These are phyloP conservation scores for Blastobotrys terrestris DNA, from an alignment of 805 yeast genomes.

Conservation along the genomic window DNA sequence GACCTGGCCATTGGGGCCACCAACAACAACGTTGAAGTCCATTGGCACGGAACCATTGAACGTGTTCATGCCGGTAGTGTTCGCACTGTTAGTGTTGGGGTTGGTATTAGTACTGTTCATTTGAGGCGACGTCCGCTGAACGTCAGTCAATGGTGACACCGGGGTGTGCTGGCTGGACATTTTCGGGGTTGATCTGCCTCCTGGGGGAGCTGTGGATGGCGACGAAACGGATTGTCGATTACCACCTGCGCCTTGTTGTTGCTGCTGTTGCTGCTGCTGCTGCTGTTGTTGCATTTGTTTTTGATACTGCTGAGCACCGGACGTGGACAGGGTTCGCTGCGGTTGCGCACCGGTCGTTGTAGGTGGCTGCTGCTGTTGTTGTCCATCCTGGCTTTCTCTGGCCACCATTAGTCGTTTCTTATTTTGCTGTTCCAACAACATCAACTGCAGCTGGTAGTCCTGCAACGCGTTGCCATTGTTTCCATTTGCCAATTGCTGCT, in stretches of 20 bases:
- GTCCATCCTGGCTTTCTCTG: conserved; percentile 32
- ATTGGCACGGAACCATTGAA: conserved; percentile 22
- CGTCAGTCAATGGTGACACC: conserved; percentile 20
- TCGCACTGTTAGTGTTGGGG: conserved; percentile 14
- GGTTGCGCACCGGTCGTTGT: conserved; percentile 10
- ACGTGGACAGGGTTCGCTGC: background rate
- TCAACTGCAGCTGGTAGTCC: conserved; percentile 75
- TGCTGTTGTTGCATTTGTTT: conserved; percentile 22
- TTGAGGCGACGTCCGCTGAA: background rate
- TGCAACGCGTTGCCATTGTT: conserved; percentile 51
- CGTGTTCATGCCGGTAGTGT: conserved; percentile 3
- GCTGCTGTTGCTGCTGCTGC: conserved; percentile 12
- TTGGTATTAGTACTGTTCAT: conserved; percentile 11
- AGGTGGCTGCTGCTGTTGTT: conserved; percentile 11
- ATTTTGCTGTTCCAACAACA: conserved; percentile 70
- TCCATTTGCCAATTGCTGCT: conserved; percentile 22
- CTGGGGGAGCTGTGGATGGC: conserved; percentile 6
- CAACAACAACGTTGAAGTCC: conserved; percentile 28
- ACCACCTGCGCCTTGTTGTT: conserved; percentile 5
- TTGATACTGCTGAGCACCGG: conserved; percentile 19
- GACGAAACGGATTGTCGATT: conserved; percentile 4
- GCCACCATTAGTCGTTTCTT: conserved; percentile 50
- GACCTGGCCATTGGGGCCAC: conserved; percentile 22
- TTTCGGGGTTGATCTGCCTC: conserved; percentile 25
- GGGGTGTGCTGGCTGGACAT: conserved; percentile 25